These are phyloP conservation scores for Bauhinia variegata DNA, from an alignment of 306 rosid genomes.

Conservation along the genomic window DNA sequence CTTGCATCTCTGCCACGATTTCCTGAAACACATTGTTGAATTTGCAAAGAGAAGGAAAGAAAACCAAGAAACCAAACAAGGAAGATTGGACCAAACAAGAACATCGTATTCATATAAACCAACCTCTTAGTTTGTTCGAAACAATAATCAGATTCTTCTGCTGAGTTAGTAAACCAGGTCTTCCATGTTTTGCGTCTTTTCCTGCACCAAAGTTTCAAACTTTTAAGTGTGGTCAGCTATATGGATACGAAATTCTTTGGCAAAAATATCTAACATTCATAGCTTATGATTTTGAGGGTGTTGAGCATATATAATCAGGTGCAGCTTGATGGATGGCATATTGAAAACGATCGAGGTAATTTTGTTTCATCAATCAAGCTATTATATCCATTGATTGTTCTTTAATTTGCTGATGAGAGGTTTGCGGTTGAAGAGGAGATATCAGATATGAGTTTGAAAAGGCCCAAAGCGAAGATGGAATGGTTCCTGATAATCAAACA, in stretches of 20 bases:
- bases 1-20: constrained; percentile 1
- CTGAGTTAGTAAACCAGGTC: constrained; percentile 16
- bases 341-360: too few relatives aligned
- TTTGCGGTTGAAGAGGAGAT: too few relatives aligned
- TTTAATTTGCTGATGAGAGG: too few relatives aligned
- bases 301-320: too few relatives aligned
- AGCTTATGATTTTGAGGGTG: too few relatives aligned
- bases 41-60: neutral
- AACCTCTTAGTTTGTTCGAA: constrained; percentile 33
- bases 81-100: neutral
- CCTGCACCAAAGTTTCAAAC: constrained; percentile 13
- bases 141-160: neutral
- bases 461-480: too few relatives aligned
- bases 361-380: too few relatives aligned
- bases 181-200: neutral
- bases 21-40: constrained; percentile 12
- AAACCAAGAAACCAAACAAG: neutral
- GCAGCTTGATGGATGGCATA: too few relatives aligned
- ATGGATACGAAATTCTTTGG: neutral
- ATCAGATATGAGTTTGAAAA: too few relatives aligned
- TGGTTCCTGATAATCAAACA: too few relatives aligned
- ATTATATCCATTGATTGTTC: too few relatives aligned
- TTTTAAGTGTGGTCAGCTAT: neutral
- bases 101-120: neutral
- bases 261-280: neutral